Evolutionary conservation across 192 early-diverging fungal species (phyloP).

Genomic region (Chytriomyces confervae): DNA sequence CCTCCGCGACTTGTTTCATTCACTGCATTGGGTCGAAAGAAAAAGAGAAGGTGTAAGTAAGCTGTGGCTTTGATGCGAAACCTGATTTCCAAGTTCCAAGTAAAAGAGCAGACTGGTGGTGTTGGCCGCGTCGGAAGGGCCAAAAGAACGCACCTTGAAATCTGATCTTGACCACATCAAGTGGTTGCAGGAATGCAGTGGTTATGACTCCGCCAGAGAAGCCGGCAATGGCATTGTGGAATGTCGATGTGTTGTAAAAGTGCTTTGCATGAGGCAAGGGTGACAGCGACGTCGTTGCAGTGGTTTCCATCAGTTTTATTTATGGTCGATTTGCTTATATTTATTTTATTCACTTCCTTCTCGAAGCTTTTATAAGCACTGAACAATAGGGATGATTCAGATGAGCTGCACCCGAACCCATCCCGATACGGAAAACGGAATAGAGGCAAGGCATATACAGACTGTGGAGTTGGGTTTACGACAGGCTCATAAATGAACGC

Average conservation of each 20-base stretch:
- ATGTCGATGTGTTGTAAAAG: slow-evolving; percentile 26
- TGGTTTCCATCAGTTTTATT: too few species aligned
- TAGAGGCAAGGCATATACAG: too few species aligned
- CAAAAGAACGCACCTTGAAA: slow-evolving; percentile 26
- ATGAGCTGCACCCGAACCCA: too few species aligned
- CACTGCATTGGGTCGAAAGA: slow-evolving; percentile 7
- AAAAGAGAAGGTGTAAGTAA: too few species aligned
- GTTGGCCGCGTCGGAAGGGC: neutral
- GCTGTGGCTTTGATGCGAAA: too few species aligned
- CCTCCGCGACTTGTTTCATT: slow-evolving; percentile 30
- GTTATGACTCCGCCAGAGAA: slow-evolving; percentile 82
- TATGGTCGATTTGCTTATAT: too few species aligned
- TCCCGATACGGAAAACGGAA: too few species aligned
- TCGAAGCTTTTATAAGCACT: too few species aligned
- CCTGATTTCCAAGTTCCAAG: neutral
- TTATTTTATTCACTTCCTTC: too few species aligned
- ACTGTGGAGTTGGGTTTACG: slow-evolving; percentile 30
- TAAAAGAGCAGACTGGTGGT: neutral
- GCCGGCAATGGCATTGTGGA: slow-evolving; percentile 89
- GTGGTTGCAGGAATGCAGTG: slow-evolving; percentile 75
- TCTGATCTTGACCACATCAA: slow-evolving; percentile 88
- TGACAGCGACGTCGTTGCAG: too few species aligned
- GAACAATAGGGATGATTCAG: too few species aligned
- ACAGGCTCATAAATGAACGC: slow-evolving; percentile 35
- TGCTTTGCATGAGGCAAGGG: neutral